Conservation (phyloP, 2,329 filamentous ascomycete genomes). For the Colletotrichum lindemuthianum region DNA sequence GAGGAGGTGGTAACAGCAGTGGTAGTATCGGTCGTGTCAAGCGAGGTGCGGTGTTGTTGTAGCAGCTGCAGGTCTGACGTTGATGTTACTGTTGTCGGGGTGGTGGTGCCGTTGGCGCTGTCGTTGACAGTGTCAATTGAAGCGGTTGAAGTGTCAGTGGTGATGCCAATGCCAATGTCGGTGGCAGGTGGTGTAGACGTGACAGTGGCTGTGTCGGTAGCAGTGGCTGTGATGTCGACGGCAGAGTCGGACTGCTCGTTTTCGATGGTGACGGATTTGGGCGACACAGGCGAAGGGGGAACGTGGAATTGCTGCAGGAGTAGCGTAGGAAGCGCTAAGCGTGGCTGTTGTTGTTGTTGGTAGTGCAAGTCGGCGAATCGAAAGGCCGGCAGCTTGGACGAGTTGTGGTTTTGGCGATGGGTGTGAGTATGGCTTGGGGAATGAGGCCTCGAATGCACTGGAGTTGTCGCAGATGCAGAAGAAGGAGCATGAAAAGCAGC, state of each 20-base stretch:
- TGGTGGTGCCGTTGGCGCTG: not conserved
- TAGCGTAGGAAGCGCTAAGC: conserved; percentile 41
- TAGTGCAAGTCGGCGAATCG: conserved; percentile 60
- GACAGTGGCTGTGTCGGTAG: conserved; percentile 9
- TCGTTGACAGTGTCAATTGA: conserved; percentile 6
- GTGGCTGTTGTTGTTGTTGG: conserved; percentile 41
- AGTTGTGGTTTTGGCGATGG: conserved; percentile 64
- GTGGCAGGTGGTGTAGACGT: not conserved
- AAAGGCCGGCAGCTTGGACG: conserved; percentile 65
- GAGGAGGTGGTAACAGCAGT: too few species aligned
- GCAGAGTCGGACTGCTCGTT: conserved; percentile 22
- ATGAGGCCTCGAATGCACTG: conserved; percentile 35
- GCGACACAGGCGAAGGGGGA: conserved; percentile 53
- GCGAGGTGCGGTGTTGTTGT: conserved; percentile 21
- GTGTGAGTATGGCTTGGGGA: conserved; percentile 52
- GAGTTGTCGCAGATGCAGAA: conserved; percentile 19
- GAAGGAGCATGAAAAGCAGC: conserved; percentile 24
- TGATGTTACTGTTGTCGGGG: conserved; percentile 22
- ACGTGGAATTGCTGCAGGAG: conserved; percentile 43
- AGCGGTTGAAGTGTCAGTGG: conserved; percentile 9
- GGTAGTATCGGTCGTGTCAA: not conserved
- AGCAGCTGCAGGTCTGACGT: conserved; percentile 33
- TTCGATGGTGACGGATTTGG: conserved; percentile 42
- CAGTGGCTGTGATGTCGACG: conserved; percentile 10
- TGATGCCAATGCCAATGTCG: conserved; percentile 13